Evolutionary conservation across 257 asterid genomes (phyloP), one percentile per base, ranked within the genome.

Genomic region (Ophiorrhiza pumila): DNA sequence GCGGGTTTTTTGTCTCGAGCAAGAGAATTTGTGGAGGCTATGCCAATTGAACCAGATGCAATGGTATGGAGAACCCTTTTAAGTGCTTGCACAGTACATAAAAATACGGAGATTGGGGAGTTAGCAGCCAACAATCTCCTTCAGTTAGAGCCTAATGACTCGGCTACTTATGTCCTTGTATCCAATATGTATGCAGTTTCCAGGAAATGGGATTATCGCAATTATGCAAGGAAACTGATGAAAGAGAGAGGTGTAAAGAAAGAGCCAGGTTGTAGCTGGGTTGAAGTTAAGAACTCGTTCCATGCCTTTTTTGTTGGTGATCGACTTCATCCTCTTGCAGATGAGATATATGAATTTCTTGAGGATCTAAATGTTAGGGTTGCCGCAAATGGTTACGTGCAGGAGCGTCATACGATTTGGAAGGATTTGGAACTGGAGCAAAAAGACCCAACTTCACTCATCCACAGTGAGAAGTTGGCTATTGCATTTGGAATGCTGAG

Each of bases 221-320:
- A 90, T 80, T 71, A 69, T 71, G 74, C 89, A 74, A 87, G 98
- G 83, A 82, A 68, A 61, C 85, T 90, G 76, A 92, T 92, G 97
- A 90, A 85, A 86, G 85, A 86, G 59, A 87, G 83, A 82, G 96
- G 92, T 39, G 90, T 90, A 68, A 86, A 81, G 82, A 93, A 89
- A 82, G 98, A 93, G 83, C 96, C 97, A 32, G 98, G 98, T 55
- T 87, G 87, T 32, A 93, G 98, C 78, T 92, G 98, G 98, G 81
- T 90, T 57, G 95, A 87, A 83, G 87, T 87, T 42, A 86, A 84
- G 76, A 87, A 89, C 74, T 71, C 75, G 20, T 80, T 87, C 43
- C 93, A 92, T 80, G 89, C 90, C 67, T 92, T 92, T 83, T 88
- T 85, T 74, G 98, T 79, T 70, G 96, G 96, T 11, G 98, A 92